Evolutionary conservation across 352 stramenopile species (phyloP).

Genomic region (Phytophthora palmivora): DNA sequence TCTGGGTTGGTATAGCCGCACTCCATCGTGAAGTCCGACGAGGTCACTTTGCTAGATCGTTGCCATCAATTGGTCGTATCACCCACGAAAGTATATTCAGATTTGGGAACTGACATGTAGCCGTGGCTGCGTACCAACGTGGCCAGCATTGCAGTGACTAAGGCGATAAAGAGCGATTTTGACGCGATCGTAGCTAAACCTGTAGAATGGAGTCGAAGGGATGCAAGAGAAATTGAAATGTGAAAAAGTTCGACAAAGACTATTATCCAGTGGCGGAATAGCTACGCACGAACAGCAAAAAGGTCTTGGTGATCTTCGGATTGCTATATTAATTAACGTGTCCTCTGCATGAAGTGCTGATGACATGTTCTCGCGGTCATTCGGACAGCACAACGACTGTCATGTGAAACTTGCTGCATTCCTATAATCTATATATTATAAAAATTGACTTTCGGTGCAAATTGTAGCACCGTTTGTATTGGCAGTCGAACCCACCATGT

Average conservation of each 20-base stretch:
- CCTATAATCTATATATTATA: conserved; percentile 9
- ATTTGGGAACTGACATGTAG: conserved; percentile 37
- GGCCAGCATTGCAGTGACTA: conserved; percentile 12
- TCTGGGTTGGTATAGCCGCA: conserved; percentile 33
- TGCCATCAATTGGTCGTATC: conserved; percentile 45
- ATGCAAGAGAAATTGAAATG: conserved; percentile 11
- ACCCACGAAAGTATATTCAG: conserved; percentile 29
- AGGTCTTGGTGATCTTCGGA: conserved; percentile 1
- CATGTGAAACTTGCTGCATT: conserved; percentile 11
- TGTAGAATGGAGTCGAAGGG: conserved; percentile 1
- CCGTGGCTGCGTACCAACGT: conserved; percentile 30
- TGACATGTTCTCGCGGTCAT: conserved; percentile 8
- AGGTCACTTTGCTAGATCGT: conserved; percentile 29
- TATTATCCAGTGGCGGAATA: conserved; percentile 6
- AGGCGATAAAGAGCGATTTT: conserved; percentile 1
- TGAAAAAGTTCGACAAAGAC: neutral
- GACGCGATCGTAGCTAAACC: conserved; percentile 11
- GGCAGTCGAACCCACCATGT: conserved; percentile 12
- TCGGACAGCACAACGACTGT: conserved; percentile 7
- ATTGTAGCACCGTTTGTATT: conserved; percentile 8
- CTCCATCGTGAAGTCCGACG: conserved; percentile 20
- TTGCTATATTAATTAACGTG: conserved; percentile 6
- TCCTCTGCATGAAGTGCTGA: neutral
- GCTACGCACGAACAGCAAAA: conserved; percentile 22
- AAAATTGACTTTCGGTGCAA: conserved; percentile 15